A percentile compares a stretch with the other conserved stretches of the same genome.
phyloP scores from a whole-genome alignment of 768 basidiomycete genomes.

The Phanerochaete carnosa region DNA sequence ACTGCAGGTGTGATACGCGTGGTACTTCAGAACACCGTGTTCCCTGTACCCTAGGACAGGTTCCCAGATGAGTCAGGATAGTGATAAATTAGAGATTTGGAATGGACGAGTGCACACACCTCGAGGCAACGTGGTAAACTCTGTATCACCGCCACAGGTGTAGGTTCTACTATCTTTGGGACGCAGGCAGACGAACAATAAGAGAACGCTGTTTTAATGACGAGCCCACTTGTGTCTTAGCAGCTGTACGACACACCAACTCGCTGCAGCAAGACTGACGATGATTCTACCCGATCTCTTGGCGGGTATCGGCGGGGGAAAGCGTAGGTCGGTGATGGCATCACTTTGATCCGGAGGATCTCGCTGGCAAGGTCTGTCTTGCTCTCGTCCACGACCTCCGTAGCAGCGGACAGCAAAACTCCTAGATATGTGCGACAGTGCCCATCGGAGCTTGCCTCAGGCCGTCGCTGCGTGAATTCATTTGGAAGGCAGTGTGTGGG shows the following conservation, averaged over 20 bases:
- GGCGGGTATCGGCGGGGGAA: neutral
- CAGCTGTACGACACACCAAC: neutral
- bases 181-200: neutral
- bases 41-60: neutral
- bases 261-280: neutral
- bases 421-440: neutral
- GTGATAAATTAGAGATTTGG: neutral
- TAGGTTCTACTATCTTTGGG: neutral
- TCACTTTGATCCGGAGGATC: neutral
- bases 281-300: neutral
- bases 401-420: neutral
- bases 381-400: neutral
- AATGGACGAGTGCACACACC: neutral
- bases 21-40: neutral
- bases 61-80: neutral
- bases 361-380: no score
- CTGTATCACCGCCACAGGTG: neutral
- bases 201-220: neutral
- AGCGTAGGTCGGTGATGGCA: neutral
- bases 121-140: neutral
- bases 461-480: neutral
- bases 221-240: neutral
- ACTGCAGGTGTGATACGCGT: neutral
- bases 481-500: neutral
- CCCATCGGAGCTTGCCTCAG: neutral